Evolutionary conservation across 441 rosid genomes (phyloP).

Genomic region (Codiaeum variegatum): DNA sequence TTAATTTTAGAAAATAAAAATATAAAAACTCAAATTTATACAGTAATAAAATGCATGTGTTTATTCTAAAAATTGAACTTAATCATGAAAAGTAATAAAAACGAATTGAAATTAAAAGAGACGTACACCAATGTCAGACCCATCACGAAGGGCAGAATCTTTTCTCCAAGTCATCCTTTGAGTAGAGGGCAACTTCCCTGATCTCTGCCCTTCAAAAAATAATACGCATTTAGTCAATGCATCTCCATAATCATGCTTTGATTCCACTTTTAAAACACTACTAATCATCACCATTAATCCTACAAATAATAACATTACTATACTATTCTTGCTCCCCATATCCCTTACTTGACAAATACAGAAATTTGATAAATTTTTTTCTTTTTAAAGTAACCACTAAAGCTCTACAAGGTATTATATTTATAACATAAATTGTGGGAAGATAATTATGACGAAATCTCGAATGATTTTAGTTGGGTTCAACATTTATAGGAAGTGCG

Average conservation of each 20-base stretch:
- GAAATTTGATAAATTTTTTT: neutral
- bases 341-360: neutral
- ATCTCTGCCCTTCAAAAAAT: constrained; percentile 85
- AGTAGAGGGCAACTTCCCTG: constrained; percentile 60
- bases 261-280: neutral
- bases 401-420: neutral
- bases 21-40: too few species aligned
- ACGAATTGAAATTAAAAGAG: constrained; percentile 15
- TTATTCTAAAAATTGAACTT: neutral
- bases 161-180: constrained; percentile 63
- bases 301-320: neutral
- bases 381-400: too few species aligned
- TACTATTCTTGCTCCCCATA: constrained; percentile 6
- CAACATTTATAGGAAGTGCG: neutral
- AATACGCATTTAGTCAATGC: constrained; percentile 69
- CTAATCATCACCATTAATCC: neutral
- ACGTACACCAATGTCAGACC: constrained; percentile 40
- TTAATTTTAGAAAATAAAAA: too few species aligned
- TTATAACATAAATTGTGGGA: neutral
- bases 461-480: neutral
- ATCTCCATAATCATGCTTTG: constrained; percentile 49
- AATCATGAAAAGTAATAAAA: neutral
- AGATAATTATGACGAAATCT: neutral
- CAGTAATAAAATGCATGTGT: too few species aligned
- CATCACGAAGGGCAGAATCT: constrained; percentile 68